phyloP scores from a whole-genome alignment of 495 filamentous ascomycete species.

The Friedmanniomyces endolithicus region DNA sequence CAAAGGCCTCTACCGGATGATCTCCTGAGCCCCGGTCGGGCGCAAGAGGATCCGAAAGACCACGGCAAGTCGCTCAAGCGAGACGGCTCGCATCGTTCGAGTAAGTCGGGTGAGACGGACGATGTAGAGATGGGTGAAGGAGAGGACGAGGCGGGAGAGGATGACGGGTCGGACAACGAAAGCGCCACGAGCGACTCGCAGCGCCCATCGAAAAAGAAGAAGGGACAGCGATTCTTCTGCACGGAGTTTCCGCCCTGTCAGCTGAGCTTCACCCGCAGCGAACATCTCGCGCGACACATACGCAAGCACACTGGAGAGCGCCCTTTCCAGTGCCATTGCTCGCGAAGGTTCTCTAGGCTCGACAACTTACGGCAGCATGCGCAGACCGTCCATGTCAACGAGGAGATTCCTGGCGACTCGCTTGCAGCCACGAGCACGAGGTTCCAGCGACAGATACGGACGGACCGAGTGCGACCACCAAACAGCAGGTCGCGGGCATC shows the following conservation, averaged over 20 bases:
- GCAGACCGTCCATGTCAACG: constrained; percentile 94
- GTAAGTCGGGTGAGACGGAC: constrained; percentile 26
- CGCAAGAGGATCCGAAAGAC: constrained; percentile 22
- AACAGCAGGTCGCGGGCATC: constrained; percentile 59
- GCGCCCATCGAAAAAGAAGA: constrained; percentile 75
- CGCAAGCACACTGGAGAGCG: constrained; percentile 96
- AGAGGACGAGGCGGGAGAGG: constrained; percentile 63
- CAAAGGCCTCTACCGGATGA: constrained; percentile 51
- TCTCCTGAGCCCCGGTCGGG: constrained; percentile 42
- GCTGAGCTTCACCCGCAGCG: constrained; percentile 89
- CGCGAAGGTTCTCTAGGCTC: constrained; percentile 85
- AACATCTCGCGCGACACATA: constrained; percentile 90
- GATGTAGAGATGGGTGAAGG: constrained; percentile 62
- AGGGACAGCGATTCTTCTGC: constrained; percentile 92
- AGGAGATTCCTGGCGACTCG: constrained; percentile 88
- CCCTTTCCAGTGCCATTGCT: constrained; percentile 94
- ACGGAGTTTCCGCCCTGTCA: constrained; percentile 94
- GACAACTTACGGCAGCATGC: constrained; percentile 96
- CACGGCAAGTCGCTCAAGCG: constrained; percentile 37
- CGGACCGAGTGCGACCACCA: constrained; percentile 62
- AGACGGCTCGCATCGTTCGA: constrained; percentile 49
- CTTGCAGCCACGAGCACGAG: constrained; percentile 85
- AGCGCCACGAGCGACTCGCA: constrained; percentile 53
- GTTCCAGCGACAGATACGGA: constrained; percentile 88
- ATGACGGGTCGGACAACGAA: constrained; percentile 66